Conservation (phyloP, 2,329 filamentous ascomycete genomes). For the Blastomyces gilchristii region DNA sequence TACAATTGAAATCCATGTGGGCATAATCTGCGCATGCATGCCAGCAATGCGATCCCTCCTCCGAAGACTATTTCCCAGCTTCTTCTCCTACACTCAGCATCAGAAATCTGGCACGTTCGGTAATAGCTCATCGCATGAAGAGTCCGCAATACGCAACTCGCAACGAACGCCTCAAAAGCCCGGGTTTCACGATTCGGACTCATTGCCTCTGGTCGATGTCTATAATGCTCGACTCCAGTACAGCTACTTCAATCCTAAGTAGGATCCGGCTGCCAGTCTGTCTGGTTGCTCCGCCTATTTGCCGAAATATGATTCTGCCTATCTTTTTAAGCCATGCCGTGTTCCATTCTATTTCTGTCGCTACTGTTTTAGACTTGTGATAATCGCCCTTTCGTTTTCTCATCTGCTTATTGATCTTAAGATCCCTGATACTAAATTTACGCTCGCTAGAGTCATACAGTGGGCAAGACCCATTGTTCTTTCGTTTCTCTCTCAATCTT, state of each 20-base stretch:
- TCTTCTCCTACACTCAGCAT: conserved; percentile 3
- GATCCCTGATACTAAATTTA: neutral
- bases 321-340: neutral
- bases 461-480: neutral
- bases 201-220: conserved; percentile 5
- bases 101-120: conserved; percentile 6
- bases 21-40: conserved; percentile 31
- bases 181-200: neutral
- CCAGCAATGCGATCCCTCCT: conserved; percentile 23
- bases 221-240: neutral
- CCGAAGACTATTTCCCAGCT: conserved; percentile 8
- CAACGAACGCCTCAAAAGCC: neutral
- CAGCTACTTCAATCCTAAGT: conserved; percentile 1
- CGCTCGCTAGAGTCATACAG: neutral
- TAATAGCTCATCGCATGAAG: neutral
- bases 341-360: neutral
- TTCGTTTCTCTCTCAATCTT: neutral
- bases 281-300: neutral
- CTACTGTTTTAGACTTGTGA: conserved; percentile 1
- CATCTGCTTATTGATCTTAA: neutral
- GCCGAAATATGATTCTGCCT: neutral
- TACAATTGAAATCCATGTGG: conserved; percentile 27
- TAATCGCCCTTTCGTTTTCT: neutral
- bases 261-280: neutral
- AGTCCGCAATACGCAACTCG: neutral